Evolutionary conservation across 2,329 filamentous ascomycete species (phyloP).

Genomic region (Xylariaceae sp.): DNA sequence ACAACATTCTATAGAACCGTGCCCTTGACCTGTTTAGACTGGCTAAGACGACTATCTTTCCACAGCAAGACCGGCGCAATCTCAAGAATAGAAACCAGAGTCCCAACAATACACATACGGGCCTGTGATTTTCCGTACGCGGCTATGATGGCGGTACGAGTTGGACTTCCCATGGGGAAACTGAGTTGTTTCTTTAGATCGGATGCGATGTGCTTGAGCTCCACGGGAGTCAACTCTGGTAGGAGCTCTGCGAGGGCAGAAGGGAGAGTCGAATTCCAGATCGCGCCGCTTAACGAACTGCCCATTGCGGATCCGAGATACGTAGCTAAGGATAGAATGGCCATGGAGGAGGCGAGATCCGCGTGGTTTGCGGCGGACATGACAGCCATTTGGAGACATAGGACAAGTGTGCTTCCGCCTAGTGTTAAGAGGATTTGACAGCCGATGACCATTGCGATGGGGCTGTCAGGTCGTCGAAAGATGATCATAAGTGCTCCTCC

Average conservation of each 20-base stretch:
- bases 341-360: conserved; percentile 46
- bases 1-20: conserved; percentile 27
- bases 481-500: conserved; percentile 50
- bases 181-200: conserved; percentile 34
- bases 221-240: conserved; percentile 23
- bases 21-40: conserved; percentile 33
- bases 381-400: conserved; percentile 53
- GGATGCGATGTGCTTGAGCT: conserved; percentile 29
- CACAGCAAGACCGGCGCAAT: conserved; percentile 32
- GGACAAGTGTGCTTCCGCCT: conserved; percentile 48
- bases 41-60: conserved; percentile 31
- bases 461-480: conserved; percentile 43
- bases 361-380: conserved; percentile 51
- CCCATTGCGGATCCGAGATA: conserved; percentile 38
- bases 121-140: conserved; percentile 36
- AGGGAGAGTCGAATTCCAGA: conserved; percentile 39
- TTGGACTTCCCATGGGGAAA: conserved; percentile 32
- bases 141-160: conserved; percentile 32
- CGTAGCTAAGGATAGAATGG: conserved; percentile 37
- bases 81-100: conserved; percentile 28
- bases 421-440: conserved; percentile 53
- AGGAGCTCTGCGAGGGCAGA: conserved; percentile 27
- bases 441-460: conserved; percentile 48
- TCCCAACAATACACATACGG: conserved; percentile 35
- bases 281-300: conserved; percentile 41